phyloP scores from a whole-genome alignment of 2,329 filamentous ascomycete species.

The Eutypella sp. region DNA sequence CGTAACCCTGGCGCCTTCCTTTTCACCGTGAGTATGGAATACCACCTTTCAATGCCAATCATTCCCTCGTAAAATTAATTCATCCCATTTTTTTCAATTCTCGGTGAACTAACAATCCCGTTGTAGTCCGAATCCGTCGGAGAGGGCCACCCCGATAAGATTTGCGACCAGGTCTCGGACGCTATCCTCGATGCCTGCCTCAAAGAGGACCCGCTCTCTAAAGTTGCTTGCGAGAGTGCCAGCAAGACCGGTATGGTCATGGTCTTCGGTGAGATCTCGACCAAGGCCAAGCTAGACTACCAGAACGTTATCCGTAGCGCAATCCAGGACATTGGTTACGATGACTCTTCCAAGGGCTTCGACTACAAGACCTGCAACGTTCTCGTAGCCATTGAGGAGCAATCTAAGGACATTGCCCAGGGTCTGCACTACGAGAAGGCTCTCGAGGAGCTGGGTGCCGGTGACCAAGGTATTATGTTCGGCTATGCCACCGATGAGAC shows the following conservation, averaged over 20 bases:
- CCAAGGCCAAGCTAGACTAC: slow-evolving; percentile 93
- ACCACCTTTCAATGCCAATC: no score
- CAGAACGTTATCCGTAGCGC: slow-evolving; percentile 91
- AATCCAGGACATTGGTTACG: slow-evolving; percentile 99
- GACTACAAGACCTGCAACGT: slow-evolving; percentile 99
- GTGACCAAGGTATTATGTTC: slow-evolving; percentile 99
- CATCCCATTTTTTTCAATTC: not conserved
- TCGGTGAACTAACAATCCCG: slow-evolving; percentile 12
- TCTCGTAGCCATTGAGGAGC: slow-evolving; percentile 97
- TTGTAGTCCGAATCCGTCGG: slow-evolving; percentile 76
- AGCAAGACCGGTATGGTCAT: slow-evolving; percentile 99
- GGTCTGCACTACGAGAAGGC: slow-evolving; percentile 98
- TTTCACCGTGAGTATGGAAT: slow-evolving; percentile 60
- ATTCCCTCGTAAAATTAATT: no score
- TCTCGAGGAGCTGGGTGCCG: slow-evolving; percentile 94
- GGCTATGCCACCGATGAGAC: slow-evolving; percentile 99
- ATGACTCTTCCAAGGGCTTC: slow-evolving; percentile 94
- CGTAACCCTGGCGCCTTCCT: slow-evolving; percentile 69
- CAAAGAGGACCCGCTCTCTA: slow-evolving; percentile 90
- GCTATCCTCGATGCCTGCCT: slow-evolving; percentile 98
- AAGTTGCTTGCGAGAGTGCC: slow-evolving; percentile 97
- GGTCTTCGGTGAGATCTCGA: slow-evolving; percentile 98
- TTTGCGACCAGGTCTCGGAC: slow-evolving; percentile 97
- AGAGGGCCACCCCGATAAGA: slow-evolving; percentile 93
- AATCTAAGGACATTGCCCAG: slow-evolving; percentile 98